Conservation (phyloP, 306 rosid genomes). For the Acmispon strigosus region DNA sequence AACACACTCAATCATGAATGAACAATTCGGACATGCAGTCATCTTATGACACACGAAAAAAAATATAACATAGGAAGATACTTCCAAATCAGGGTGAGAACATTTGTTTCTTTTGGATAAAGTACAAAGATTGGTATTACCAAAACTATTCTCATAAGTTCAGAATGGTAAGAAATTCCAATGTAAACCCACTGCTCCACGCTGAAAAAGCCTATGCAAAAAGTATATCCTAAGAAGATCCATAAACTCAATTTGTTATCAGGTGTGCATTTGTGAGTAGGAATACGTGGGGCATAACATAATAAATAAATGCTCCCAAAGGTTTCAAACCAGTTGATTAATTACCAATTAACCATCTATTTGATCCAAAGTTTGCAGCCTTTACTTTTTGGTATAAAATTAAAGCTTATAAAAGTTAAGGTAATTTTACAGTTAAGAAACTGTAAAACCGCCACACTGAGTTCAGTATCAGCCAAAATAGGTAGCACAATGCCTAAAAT, state of each 20-base stretch:
- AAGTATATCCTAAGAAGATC: constrained; percentile 8
- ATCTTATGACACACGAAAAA: not conserved
- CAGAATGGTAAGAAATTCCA: not conserved
- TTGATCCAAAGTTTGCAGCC: not conserved
- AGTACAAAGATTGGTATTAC: not conserved
- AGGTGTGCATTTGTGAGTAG: not conserved
- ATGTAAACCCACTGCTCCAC: not conserved
- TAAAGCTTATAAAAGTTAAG: not conserved
- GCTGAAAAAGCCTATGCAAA: not conserved
- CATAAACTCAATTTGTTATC: not conserved
- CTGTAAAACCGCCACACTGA: not conserved
- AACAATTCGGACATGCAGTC: not conserved
- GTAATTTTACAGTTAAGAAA: not conserved
- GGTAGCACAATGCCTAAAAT: not conserved
- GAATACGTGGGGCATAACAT: not conserved
- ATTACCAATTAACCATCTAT: not conserved
- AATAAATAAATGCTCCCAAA: not conserved
- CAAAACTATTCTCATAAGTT: not conserved
- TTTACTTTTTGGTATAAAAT: not conserved
- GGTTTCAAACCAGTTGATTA: not conserved
- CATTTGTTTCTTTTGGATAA: not conserved
- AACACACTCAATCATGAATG: not conserved
- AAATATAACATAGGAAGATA: not conserved
- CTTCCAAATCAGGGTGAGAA: not conserved
- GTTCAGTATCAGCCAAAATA: not conserved